Evolutionary conservation across 768 basidiomycete species (phyloP).

Genomic region (Exsudoporus frostii): DNA sequence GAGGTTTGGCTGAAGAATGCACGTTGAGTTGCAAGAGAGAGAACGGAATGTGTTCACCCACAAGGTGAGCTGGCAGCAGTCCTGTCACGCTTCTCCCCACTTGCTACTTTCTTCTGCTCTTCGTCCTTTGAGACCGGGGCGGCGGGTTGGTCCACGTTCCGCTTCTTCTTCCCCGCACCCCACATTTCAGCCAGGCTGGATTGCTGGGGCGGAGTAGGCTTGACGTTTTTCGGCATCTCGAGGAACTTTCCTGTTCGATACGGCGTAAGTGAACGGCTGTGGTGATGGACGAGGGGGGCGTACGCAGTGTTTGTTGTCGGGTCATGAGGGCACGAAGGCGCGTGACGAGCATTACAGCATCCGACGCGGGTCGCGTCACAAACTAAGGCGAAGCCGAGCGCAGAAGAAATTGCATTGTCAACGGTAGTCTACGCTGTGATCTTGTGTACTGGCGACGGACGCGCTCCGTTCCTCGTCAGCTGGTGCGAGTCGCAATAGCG

Average conservation of each 20-base stretch:
- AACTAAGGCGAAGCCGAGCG: neutral
- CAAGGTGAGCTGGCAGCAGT: constrained; percentile 1
- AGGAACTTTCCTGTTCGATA: constrained; percentile 63
- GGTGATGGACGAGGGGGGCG: constrained; percentile 7
- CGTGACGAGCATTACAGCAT: constrained; percentile 24
- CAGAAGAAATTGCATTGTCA: neutral
- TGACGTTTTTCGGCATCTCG: constrained; percentile 64
- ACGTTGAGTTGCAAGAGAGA: constrained; percentile 1
- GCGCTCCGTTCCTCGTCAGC: neutral
- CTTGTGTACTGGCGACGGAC: neutral
- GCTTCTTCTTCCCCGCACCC: constrained; percentile 49
- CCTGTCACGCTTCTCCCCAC: constrained; percentile 5
- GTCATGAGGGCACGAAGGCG: constrained; percentile 44
- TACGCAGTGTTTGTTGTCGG: constrained; percentile 74
- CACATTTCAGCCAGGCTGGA: constrained; percentile 77
- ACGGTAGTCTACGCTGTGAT: neutral
- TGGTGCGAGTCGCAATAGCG: too few relatives aligned
- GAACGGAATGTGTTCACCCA: constrained; percentile 6
- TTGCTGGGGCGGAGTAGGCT: constrained; percentile 70
- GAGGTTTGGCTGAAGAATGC: constrained; percentile 33
- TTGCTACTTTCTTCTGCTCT: constrained; percentile 24
- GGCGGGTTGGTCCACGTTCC: constrained; percentile 15
- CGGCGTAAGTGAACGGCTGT: neutral
- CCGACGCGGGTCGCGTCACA: constrained; percentile 3
- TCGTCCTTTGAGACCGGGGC: constrained; percentile 24